Conservation (phyloP, 208 protist species). For the Crithidia expoeki region DNA sequence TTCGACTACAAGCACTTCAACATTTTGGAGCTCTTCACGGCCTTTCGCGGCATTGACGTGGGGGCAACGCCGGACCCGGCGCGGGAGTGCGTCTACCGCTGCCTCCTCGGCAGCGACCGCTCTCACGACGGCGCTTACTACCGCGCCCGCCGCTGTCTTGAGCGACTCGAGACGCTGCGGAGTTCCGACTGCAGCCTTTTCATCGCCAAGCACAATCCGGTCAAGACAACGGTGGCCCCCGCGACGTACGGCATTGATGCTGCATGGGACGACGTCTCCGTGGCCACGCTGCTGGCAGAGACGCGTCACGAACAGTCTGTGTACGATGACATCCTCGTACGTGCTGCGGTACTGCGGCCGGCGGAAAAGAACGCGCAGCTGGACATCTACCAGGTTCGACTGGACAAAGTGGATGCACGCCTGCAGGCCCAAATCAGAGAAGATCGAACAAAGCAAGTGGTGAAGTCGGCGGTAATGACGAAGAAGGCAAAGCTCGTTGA, state of each 20-base stretch:
- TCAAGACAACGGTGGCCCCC: constrained; percentile 23
- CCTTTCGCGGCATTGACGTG: constrained; percentile 58
- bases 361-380: constrained; percentile 24
- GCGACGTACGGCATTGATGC: constrained; percentile 55
- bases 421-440: no score
- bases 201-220: constrained; percentile 23
- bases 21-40: constrained; percentile 67
- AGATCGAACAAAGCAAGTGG: no score
- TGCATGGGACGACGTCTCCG: constrained; percentile 50
- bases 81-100: constrained; percentile 44
- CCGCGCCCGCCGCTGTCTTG: constrained; percentile 56
- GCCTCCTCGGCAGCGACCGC: constrained; percentile 54
- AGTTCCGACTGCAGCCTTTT: constrained; percentile 72
- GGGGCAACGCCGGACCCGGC: constrained; percentile 11
- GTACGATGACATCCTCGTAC: constrained; percentile 78
- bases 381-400: constrained; percentile 24
- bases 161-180: constrained; percentile 36
- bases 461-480: neutral
- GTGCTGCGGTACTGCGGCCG: constrained; percentile 54
- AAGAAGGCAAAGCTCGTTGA: neutral
- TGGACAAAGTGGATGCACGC: neutral
- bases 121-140: constrained; percentile 66
- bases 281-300: constrained; percentile 64
- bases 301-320: constrained; percentile 64
- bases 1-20: constrained; percentile 58